phyloP scores from a whole-genome alignment of 2,329 filamentous ascomycete genomes.

The Monilinia fructicola region DNA sequence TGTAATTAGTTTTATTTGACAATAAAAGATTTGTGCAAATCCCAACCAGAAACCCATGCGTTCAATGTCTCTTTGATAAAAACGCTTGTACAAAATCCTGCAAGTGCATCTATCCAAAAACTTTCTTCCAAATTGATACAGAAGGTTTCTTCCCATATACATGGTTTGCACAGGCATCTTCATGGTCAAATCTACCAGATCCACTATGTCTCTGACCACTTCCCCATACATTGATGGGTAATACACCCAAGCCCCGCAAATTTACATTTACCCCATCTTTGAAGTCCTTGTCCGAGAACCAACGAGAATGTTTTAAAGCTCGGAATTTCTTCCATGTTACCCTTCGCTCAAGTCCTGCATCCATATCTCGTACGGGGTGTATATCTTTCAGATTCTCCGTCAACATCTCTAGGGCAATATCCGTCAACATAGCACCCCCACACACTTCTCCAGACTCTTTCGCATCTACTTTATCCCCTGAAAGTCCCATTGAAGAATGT shows the following conservation, averaged over 20 bases:
- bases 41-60: not conserved
- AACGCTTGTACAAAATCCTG: not conserved
- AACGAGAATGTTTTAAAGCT: conserved; percentile 25
- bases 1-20: conserved; percentile 4
- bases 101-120: conserved; percentile 19
- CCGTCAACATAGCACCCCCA: conserved; percentile 33
- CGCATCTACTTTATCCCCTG: conserved; percentile 5
- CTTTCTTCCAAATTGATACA: conserved; percentile 15
- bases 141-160: conserved; percentile 22
- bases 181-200: conserved; percentile 26
- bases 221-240: conserved; percentile 34
- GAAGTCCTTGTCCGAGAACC: conserved; percentile 28
- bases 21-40: conserved; percentile 9
- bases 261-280: conserved; percentile 24
- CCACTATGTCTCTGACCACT: conserved; percentile 34
- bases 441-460: conserved; percentile 27
- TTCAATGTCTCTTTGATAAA: not conserved
- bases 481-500: conserved; percentile 24
- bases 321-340: conserved; percentile 35
- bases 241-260: conserved; percentile 29
- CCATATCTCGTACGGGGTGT: conserved; percentile 30
- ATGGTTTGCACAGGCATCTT: conserved; percentile 33
- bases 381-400: conserved; percentile 25
- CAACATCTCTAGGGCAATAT: conserved; percentile 30
- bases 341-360: conserved; percentile 32